These are phyloP conservation scores for Decorospora gaudefroyi DNA, from an alignment of 2,329 filamentous ascomycete genomes.

Conservation along the genomic window DNA sequence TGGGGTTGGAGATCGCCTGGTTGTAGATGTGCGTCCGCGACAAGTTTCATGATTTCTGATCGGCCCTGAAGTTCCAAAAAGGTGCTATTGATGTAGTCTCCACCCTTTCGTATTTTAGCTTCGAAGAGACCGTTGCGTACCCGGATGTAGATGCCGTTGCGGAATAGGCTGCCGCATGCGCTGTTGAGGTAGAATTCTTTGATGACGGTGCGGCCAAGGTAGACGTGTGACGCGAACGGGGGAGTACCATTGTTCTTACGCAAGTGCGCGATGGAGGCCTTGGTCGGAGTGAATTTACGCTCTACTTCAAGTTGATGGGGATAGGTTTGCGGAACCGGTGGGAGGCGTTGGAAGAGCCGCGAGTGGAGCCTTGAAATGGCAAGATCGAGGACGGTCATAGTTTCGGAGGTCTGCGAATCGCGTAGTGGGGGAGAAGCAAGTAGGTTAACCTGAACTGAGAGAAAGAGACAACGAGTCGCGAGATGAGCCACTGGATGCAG, in stretches of 20 bases:
- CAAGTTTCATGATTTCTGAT: neutral
- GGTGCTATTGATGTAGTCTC: neutral
- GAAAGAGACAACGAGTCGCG: too few relatives aligned
- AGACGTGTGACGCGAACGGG: neutral
- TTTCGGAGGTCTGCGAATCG: too few relatives aligned
- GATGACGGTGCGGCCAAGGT: neutral
- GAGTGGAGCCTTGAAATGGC: neutral
- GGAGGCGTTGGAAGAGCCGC: neutral
- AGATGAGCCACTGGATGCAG: too few relatives aligned
- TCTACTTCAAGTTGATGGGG: neutral
- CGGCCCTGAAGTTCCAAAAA: neutral
- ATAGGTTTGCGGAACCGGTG: neutral
- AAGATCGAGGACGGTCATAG: neutral
- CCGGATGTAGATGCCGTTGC: neutral
- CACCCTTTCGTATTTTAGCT: neutral
- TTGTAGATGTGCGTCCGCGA: neutral
- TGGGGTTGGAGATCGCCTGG: neutral
- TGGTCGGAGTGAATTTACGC: neutral
- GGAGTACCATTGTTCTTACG: neutral
- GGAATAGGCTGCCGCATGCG: neutral
- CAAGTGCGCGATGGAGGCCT: neutral
- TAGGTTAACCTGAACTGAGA: too few relatives aligned
- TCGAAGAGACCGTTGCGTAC: neutral
- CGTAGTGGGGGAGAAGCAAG: neutral
- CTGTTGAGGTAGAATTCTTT: neutral